Base-by-base conservation (phyloP, 2,329 filamentous ascomycete species). In the Hymenoscyphus repandus region DNA sequence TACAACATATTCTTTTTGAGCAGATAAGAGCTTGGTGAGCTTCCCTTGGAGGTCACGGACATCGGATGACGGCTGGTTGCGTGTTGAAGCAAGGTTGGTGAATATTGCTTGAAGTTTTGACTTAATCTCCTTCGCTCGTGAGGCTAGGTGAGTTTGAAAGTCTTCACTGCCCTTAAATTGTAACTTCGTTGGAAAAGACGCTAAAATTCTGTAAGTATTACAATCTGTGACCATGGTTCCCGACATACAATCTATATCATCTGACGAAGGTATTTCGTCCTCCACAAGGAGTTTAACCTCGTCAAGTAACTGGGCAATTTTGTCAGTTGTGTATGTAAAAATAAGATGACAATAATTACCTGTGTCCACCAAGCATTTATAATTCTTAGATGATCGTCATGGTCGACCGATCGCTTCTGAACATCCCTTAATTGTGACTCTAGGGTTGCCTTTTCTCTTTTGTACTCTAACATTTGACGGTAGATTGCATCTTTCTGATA, bases 401-500 rank as follows among this genome's bases (percentile, higher is more conserved):
- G 90, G 70, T 93, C 83, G 56, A 80, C 78, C 30, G 87, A 82
- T 64, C 83, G 80, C 67, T 90, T 90, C 58, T 88, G 81, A 56
- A 95, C 74, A 58, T 95, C 88, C 65, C 85, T 85, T 55, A 96
- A 75, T 65, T 88, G 87, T 52, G 82, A 76, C 72, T 97, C 91
- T 56, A 95, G 74, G 37, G 86, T 87, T 51, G 79, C 77, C 67
- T 90, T 91, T 68, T 95, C 90, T 62, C 93, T 85, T 72, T 95
- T 96, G 71, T 95, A 96, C 71, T 97, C 93, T 67, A 90, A 88
- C 90, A 99, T 96, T 72, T 96, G 92, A 52, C 95, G 89, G 64
- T 88, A 86, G 68, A 99, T 96, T 58, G 93, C 93, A 74, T 96
- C 93, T 73, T 97, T 99, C 72, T 92, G 88, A 65, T 87, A 93